These are phyloP conservation scores for Aurinia saxatilis DNA, from an alignment of 345 rosid genomes.

Conservation along the genomic window DNA sequence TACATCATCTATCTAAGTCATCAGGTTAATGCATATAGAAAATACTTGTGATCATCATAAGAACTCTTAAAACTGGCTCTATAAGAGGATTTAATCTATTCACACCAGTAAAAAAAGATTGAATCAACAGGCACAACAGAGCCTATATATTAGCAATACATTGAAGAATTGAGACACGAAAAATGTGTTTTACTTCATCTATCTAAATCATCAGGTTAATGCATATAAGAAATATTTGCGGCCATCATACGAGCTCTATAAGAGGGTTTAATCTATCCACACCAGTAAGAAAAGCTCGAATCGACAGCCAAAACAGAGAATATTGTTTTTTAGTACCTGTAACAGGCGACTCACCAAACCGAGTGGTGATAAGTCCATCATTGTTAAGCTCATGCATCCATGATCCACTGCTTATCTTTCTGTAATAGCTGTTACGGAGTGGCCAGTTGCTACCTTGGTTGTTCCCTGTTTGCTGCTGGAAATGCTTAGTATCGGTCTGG, in stretches of 20 bases:
- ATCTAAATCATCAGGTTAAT: not conserved
- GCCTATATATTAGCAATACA: not conserved
- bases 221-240: not conserved
- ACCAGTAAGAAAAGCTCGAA: not conserved
- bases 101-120: not conserved
- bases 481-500: conserved; percentile 17
- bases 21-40: not conserved
- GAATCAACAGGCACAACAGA: not conserved
- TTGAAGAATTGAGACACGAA: not conserved
- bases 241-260: too few species aligned
- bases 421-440: conserved; percentile 21
- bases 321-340: conserved; percentile 6
- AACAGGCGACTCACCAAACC: not conserved
- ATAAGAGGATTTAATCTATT: not conserved
- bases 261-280: not conserved
- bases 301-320: not conserved
- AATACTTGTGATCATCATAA: not conserved
- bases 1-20: too few species aligned
- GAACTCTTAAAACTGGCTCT: not conserved
- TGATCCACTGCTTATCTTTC: conserved; percentile 23
- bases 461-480: conserved; percentile 26
- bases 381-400: conserved; percentile 39
- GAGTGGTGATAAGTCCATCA: not conserved
- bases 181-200: too few species aligned
- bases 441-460: conserved; percentile 29